Evolutionary conservation across 345 rosid species (phyloP), one percentile per base, ranked within the genome.

Genomic region (Eucalyptus globulus): DNA sequence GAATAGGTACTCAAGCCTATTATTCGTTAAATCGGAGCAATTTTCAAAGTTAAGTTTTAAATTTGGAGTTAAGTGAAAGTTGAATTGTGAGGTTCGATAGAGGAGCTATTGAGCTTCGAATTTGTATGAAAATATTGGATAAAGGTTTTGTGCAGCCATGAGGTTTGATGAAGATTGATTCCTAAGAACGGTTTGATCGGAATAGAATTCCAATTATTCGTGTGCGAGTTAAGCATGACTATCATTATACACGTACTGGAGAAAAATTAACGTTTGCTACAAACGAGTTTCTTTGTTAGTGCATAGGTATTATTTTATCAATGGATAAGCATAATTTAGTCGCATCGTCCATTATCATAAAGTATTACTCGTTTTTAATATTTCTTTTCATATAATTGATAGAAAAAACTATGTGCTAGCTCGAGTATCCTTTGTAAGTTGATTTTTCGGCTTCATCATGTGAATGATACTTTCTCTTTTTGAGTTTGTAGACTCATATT

Each of bases 381-480:
- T 53, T 21, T 0, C 4, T 19, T 53, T 53, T 53, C 58, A 8
- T 7, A 53, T 53, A 53, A 53, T 53, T 53, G 58, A 19, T 53
- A 53, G 58, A 22, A 8, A 53, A 17, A 53, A 3, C 2, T 3
- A 1, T 7, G 22, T 16, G 22, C 1, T 8, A 19, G 7, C 56
- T 53, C 1, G 2, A 19, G 24, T 53, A 3, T 17, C 24, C 24
- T 17, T 17, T 3, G 24, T 21, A 17, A 19, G 24, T 19, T 53
- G 58, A 1, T 53, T 53, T 53, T 53, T 0, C 4, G 1, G 10
- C 53, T 50, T 50, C 3, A 50, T 15, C 8, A 0, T 0, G 0
- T 50, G 19, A 15, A 50, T 15, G 1, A 0, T 50, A 53, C 1
- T 19, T 3, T 53, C 26, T 53, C 24, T 17, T 53, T 53, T 53